Conservation (phyloP, 2,329 filamentous ascomycete genomes). For the Spiromastix sp. region DNA sequence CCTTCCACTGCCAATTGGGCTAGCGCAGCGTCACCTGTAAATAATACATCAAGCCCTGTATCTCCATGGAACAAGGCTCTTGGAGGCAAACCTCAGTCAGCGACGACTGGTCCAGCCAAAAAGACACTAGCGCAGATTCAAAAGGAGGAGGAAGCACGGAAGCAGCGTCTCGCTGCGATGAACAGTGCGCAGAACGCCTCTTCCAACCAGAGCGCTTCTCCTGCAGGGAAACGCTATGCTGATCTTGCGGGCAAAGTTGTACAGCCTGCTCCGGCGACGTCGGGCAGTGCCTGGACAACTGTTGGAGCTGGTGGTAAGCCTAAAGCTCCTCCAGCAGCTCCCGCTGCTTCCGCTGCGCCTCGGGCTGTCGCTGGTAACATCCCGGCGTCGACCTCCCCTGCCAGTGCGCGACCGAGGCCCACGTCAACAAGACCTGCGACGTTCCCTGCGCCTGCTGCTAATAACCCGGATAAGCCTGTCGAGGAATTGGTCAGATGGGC, state of each 20-base stretch:
- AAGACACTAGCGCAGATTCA: slow-evolving; percentile 95
- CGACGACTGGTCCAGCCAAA: slow-evolving; percentile 44
- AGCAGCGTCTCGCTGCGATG: slow-evolving; percentile 56
- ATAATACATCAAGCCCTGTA: slow-evolving; percentile 38
- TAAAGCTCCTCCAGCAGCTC: slow-evolving; percentile 53
- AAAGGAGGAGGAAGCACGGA: slow-evolving; percentile 85
- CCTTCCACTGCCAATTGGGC: slow-evolving; percentile 87
- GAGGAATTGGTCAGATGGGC: slow-evolving; percentile 96
- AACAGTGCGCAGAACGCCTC: slow-evolving; percentile 38
- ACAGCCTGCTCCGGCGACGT: slow-evolving; percentile 32
- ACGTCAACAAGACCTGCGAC: slow-evolving; percentile 38
- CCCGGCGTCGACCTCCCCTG: slow-evolving; percentile 27
- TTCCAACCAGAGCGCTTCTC: slow-evolving; percentile 32
- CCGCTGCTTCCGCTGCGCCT: slow-evolving; percentile 33
- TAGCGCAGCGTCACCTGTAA: slow-evolving; percentile 58
- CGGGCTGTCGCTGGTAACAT: slow-evolving; percentile 39
- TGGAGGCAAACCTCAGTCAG: slow-evolving; percentile 29
- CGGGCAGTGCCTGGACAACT: slow-evolving; percentile 73
- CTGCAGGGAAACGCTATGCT: slow-evolving; percentile 76
- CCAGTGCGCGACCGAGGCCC: slow-evolving; percentile 44
- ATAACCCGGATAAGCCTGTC: slow-evolving; percentile 53
- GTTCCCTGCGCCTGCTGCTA: slow-evolving; percentile 31
- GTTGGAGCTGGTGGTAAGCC: slow-evolving; percentile 90
- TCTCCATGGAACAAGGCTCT: slow-evolving; percentile 43
- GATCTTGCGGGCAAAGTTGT: slow-evolving; percentile 77